These are phyloP conservation scores for Penicillium cataractarum DNA, from an alignment of 495 filamentous ascomycete species.

Conservation along the genomic window DNA sequence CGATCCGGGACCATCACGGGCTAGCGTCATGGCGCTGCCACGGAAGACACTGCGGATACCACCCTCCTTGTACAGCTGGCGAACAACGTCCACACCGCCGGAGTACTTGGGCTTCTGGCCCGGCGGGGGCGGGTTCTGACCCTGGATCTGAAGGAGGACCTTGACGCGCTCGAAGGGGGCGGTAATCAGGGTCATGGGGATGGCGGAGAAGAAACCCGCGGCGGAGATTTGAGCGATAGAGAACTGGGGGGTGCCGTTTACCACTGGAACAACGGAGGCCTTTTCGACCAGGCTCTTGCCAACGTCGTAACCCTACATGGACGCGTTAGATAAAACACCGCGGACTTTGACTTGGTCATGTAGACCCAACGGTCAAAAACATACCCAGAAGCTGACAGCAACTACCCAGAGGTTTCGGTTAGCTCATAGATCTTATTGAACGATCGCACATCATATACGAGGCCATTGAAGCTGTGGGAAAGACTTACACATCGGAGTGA, in stretches of 20 bases:
- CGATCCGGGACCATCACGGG: constrained; percentile 87
- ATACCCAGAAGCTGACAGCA: constrained; percentile 91
- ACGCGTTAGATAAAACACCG: constrained; percentile 24
- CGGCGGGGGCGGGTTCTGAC: constrained; percentile 80
- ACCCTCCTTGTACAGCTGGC: constrained; percentile 90
- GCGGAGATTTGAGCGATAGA: constrained; percentile 86
- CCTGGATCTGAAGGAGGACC: constrained; percentile 96
- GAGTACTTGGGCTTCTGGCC: constrained; percentile 93
- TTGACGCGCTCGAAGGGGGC: constrained; percentile 99
- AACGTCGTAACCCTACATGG: constrained; percentile 80
- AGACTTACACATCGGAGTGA: constrained; percentile 96
- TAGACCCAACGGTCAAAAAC: constrained; percentile 10
- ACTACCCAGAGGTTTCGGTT: constrained; percentile 53
- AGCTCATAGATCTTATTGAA: constrained; percentile 8
- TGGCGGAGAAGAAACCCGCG: constrained; percentile 96
- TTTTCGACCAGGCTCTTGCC: constrained; percentile 83
- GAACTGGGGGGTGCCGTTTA: constrained; percentile 65
- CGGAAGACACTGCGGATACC: constrained; percentile 90
- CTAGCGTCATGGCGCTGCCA: constrained; percentile 86
- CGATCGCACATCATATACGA: neutral
- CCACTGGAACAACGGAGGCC: constrained; percentile 62
- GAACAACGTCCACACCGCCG: constrained; percentile 89
- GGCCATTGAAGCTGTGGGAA: constrained; percentile 7
- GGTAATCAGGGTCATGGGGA: constrained; percentile 97
- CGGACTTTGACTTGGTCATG: neutral